Evolutionary conservation across 202 grass and related monocot genomes (phyloP).

Genomic region (Alloteropsis angusta): DNA sequence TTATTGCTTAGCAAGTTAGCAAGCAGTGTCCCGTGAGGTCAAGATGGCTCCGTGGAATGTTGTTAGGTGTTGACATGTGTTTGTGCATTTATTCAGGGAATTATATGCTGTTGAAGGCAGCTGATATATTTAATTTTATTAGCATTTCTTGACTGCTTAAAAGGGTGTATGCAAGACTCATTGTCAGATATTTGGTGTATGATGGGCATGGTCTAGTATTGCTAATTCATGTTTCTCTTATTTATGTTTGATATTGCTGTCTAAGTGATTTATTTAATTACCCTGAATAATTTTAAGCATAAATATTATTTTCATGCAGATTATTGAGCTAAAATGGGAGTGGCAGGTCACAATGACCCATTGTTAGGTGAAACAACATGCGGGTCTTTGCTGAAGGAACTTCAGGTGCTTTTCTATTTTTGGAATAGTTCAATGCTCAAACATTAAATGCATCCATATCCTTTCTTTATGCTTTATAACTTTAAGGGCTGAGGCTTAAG

Average conservation of each 20-base stretch:
- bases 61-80: not conserved
- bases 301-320: slow-evolving; percentile 34
- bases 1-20: not conserved
- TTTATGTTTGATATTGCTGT: not conserved
- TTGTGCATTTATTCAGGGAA: not conserved
- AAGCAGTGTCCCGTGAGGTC: not conserved
- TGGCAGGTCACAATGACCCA: slow-evolving; percentile 38
- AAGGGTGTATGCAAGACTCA: not conserved
- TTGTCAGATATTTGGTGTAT: not conserved
- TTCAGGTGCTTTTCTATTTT: slow-evolving; percentile 42
- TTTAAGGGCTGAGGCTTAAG: not conserved
- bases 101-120: not conserved
- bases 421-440: not conserved
- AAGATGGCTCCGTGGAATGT: not conserved
- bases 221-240: not conserved
- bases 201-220: not conserved
- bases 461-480: not conserved
- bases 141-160: not conserved
- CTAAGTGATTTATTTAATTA: not conserved
- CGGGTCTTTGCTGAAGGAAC: slow-evolving; percentile 74
- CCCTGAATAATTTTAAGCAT: not conserved
- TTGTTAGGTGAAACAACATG: slow-evolving; percentile 71
- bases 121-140: not conserved
- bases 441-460: not conserved
- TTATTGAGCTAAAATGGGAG: slow-evolving; percentile 53